Evolutionary conservation across 2,329 filamentous ascomycete genomes (phyloP).

Genomic region (Ramichloridium luteum): DNA sequence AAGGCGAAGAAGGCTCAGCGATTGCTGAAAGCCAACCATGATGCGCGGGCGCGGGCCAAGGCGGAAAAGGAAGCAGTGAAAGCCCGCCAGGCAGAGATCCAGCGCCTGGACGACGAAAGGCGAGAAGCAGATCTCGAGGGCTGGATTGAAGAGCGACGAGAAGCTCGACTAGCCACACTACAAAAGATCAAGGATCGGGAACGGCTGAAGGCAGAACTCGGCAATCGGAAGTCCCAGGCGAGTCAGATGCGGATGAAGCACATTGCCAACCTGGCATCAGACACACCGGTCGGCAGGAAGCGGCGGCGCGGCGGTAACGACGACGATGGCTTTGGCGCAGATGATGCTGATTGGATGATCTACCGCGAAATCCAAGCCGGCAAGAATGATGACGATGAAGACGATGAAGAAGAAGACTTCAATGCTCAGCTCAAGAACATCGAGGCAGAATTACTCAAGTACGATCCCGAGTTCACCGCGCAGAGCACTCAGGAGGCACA

Average conservation of each 20-base stretch:
- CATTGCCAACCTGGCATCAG: conserved; percentile 87
- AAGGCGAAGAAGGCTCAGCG: conserved; percentile 90
- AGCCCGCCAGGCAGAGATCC: conserved; percentile 68
- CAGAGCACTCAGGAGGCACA: conserved; percentile 86
- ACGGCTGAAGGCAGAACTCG: conserved; percentile 81
- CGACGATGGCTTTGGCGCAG: conserved; percentile 91
- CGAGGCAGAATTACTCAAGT: conserved; percentile 72
- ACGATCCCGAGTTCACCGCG: conserved; percentile 82
- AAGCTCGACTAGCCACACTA: conserved; percentile 56
- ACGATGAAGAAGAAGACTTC: conserved; percentile 86
- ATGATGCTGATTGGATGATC: conserved; percentile 96
- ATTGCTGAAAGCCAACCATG: conserved; percentile 86
- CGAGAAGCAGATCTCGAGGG: conserved; percentile 71
- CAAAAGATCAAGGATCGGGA: conserved; percentile 88
- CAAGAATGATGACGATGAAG: conserved; percentile 81
- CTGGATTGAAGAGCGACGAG: conserved; percentile 75
- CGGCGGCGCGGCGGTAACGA: conserved; percentile 78
- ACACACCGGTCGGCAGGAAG: conserved; percentile 64
- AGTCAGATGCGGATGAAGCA: conserved; percentile 98
- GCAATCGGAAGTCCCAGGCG: conserved; percentile 91
- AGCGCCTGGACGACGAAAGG: conserved; percentile 69
- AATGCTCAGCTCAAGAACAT: conserved; percentile 59
- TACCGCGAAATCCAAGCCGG: conserved; percentile 87
- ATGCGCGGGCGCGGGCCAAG: conserved; percentile 85
- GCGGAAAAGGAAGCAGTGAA: conserved; percentile 91